Percentiles rank a stretch among this genome's conserved stretches.
phyloP scores from a whole-genome alignment of 768 basidiomycete genomes.

The Boletus edulis region DNA sequence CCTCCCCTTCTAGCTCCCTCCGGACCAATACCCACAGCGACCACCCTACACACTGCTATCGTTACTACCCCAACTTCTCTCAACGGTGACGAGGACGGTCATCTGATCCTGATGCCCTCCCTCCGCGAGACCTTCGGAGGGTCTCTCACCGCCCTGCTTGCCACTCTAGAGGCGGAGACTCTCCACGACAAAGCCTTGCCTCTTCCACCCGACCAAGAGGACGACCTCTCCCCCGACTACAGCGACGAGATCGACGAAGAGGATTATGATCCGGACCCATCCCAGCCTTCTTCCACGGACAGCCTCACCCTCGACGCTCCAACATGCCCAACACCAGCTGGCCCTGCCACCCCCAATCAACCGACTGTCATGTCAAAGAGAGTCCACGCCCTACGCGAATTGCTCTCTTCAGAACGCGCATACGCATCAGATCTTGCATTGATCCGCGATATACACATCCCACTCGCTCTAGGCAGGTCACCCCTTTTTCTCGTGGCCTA shows the following conservation, averaged over 20 bases:
- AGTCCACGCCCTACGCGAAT: slow-evolving; percentile 71
- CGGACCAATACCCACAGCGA: slow-evolving; percentile 10
- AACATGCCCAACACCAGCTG: slow-evolving; percentile 1
- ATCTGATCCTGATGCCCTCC: slow-evolving; percentile 27
- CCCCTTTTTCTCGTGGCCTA: slow-evolving; percentile 2
- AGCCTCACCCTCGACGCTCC: slow-evolving; percentile 22
- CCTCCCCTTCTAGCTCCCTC: slow-evolving; percentile 9
- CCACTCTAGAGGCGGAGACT: slow-evolving; percentile 28
- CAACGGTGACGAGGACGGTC: slow-evolving; percentile 11
- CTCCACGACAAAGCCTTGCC: slow-evolving; percentile 32
- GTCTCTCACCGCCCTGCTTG: slow-evolving; percentile 31
- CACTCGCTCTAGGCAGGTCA: slow-evolving; percentile 67
- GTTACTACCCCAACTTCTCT: not conserved
- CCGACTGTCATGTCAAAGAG: slow-evolving; percentile 57
- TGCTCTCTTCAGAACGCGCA: slow-evolving; percentile 75
- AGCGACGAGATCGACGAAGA: slow-evolving; percentile 26
- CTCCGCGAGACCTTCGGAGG: slow-evolving; percentile 32
- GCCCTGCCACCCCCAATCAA: slow-evolving; percentile 27
- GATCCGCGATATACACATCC: slow-evolving; percentile 75
- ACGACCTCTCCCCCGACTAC: slow-evolving; percentile 20
- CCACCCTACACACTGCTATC: not conserved
- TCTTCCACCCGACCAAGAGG: slow-evolving; percentile 27
- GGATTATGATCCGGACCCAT: slow-evolving; percentile 26
- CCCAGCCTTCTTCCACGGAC: slow-evolving; percentile 26
- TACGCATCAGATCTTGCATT: slow-evolving; percentile 83